Evolutionary conservation across 441 rosid species (phyloP).

Genomic region (Mallotus repandus): DNA sequence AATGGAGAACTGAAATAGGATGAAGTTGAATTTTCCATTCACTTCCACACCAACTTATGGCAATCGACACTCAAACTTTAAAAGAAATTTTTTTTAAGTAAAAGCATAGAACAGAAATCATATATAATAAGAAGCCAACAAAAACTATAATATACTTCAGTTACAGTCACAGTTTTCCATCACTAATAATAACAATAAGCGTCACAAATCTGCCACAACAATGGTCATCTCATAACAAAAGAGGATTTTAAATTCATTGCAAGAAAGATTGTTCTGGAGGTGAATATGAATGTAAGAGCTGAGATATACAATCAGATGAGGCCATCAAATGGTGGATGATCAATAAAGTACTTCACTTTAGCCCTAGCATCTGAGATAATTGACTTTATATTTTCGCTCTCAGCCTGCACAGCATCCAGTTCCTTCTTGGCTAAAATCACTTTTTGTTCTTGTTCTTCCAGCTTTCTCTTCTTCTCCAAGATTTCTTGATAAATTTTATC

Average conservation of each 20-base stretch:
- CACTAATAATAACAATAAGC: too few relatives aligned
- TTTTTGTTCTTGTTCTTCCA: neutral
- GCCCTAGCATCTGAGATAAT: conserved; percentile 3
- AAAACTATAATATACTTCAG: neutral
- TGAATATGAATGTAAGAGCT: neutral
- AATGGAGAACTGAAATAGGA: neutral
- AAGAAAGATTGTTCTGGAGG: neutral
- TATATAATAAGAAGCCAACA: neutral
- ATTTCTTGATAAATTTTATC: neutral
- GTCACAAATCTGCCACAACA: neutral
- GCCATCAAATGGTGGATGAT: conserved; percentile 7
- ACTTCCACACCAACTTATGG: neutral
- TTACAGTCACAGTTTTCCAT: neutral
- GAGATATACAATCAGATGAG: conserved; percentile 12
- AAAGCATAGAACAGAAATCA: neutral
- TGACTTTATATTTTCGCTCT: neutral
- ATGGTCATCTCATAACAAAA: neutral
- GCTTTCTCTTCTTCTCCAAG: neutral
- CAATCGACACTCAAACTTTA: too few relatives aligned
- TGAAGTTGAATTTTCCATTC: neutral
- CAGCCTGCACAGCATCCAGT: neutral
- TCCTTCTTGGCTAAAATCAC: neutral
- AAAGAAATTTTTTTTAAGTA: neutral
- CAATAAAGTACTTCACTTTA: neutral
- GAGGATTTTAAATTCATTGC: neutral